Evolutionary conservation across 345 rosid species (phyloP), one percentile per base, ranked within the genome.

Genomic region (Clausena lansium): DNA sequence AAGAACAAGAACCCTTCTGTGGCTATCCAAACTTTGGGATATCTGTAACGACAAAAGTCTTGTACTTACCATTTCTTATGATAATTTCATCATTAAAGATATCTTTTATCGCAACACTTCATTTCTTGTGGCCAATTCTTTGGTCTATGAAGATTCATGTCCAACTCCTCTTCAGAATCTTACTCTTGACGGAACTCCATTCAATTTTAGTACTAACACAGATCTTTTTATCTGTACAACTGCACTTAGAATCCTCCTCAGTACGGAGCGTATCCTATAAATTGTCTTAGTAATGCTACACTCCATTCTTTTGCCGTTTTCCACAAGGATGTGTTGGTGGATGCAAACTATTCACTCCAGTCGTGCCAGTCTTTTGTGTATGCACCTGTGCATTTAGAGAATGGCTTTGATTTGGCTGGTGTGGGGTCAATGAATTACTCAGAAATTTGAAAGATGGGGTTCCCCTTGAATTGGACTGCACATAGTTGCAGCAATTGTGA

Each of bases 171-270:
- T 75, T 38, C 83, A 79, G 58, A 90, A 87, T 52, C 25, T 88
- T 60, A 86, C 82, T 79, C 81, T 91, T 10, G 78, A 80, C n/a
- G n/a, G n/a, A n/a, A n/a, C n/a, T n/a, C n/a, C n/a, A n/a, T 94
- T 90, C 79, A 57, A 5, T 68, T 72, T 86, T 19, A 54, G 32
- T 67, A 70, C 82, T 35, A 41, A 82, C 69, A 1, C 2, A 1
- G 35, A 84, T 47, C 61, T 92, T 72, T 75, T 81, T 30, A 81
- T 94, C 78, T 67, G 83, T 20, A 90, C 75, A 79, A 88, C 28
- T 94, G 95, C 79, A 35, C 83, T 24, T 19, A 71, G 7, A 62
- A 25, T 30, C 86, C 74, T 10, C 2, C 74, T 1, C 15, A 33
- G 27, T 17, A 5, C 57, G 2, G 0, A 13, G 59, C 71, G 0